phyloP scores from a whole-genome alignment of 331 rosid species.

The Acacia concinna region DNA sequence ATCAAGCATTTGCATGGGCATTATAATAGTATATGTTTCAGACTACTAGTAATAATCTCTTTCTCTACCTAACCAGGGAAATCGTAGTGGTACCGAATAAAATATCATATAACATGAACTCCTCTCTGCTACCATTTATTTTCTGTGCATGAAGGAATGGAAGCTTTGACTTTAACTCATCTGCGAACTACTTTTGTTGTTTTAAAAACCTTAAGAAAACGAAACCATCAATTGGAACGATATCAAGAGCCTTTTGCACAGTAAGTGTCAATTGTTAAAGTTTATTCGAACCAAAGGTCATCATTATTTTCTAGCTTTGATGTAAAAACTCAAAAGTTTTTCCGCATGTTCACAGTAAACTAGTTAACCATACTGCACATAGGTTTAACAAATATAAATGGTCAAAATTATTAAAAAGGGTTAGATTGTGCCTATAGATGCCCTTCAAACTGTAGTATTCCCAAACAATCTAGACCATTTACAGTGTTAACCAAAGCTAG shows the following conservation, averaged over 20 bases:
- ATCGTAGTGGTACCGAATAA: neutral
- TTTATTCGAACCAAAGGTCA: slow-evolving; percentile 16
- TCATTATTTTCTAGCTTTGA: slow-evolving; percentile 10
- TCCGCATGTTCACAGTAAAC: neutral
- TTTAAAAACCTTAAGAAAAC: neutral
- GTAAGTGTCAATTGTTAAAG: neutral
- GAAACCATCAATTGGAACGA: slow-evolving; percentile 12
- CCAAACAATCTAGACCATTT: slow-evolving; percentile 12
- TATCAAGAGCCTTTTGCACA: neutral
- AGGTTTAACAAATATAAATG: neutral
- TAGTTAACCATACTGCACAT: neutral
- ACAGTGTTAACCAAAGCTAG: slow-evolving; percentile 9
- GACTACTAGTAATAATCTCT: neutral
- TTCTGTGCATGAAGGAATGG: neutral
- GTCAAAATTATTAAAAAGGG: neutral
- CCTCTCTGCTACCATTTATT: neutral
- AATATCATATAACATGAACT: slow-evolving; percentile 16
- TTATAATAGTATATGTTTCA: slow-evolving; percentile 21
- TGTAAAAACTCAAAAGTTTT: neutral
- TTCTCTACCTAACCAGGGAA: slow-evolving; percentile 5
- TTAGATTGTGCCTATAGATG: slow-evolving; percentile 2
- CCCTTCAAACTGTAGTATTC: slow-evolving; percentile 15
- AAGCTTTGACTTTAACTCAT: neutral
- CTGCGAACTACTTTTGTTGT: neutral
- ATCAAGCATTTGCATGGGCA: slow-evolving; percentile 25